Conservation (phyloP, 495 filamentous ascomycete species). For the Penicillium mononematosum region DNA sequence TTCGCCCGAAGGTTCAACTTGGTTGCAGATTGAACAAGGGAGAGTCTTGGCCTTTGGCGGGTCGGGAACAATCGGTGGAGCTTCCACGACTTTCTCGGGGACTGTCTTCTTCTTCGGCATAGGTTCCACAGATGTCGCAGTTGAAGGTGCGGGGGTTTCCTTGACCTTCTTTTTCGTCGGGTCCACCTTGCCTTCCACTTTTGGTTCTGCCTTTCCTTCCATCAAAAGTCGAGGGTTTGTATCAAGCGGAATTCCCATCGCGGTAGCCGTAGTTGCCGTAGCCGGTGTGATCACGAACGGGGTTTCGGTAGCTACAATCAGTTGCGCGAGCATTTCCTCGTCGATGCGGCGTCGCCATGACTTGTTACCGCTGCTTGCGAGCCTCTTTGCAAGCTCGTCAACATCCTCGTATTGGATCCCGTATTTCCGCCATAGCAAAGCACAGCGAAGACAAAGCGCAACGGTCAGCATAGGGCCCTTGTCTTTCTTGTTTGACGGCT, state of each 20-base stretch:
- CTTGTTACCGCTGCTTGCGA: constrained; percentile 75
- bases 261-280: constrained; percentile 46
- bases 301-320: constrained; percentile 56
- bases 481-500: constrained; percentile 65
- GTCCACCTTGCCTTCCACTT: constrained; percentile 36
- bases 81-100: constrained; percentile 55
- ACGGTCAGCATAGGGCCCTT: constrained; percentile 74
- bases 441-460: constrained; percentile 86
- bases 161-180: constrained; percentile 60
- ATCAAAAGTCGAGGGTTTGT: constrained; percentile 43
- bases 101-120: constrained; percentile 60
- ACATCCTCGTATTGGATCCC: constrained; percentile 93
- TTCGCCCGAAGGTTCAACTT: constrained; percentile 68
- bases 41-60: constrained; percentile 72
- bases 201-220: constrained; percentile 3
- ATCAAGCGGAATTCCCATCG: constrained; percentile 44
- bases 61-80: constrained; percentile 63
- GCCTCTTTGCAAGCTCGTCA: constrained; percentile 92
- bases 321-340: constrained; percentile 84
- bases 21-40: constrained; percentile 81
- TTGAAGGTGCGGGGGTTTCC: constrained; percentile 49
- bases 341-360: constrained; percentile 86
- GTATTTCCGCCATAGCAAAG: constrained; percentile 89
- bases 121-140: constrained; percentile 46
- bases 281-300: constrained; percentile 46